Conservation (phyloP, 345 rosid genomes). For the Heritiera fomes region DNA sequence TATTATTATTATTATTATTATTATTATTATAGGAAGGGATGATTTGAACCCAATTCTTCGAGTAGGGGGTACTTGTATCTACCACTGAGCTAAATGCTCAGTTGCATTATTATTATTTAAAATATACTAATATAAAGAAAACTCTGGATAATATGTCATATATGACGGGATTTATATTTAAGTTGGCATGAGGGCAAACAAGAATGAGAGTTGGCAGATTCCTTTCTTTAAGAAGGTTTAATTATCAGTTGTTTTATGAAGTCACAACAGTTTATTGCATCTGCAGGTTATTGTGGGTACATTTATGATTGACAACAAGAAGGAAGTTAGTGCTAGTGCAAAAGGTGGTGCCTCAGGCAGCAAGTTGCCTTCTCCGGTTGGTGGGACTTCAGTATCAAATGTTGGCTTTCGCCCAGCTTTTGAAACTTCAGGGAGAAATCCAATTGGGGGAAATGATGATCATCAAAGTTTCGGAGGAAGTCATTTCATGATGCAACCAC, state of each 20-base stretch:
- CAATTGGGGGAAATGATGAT: constrained; percentile 43
- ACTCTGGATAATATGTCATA: background rate
- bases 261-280: constrained; percentile 8
- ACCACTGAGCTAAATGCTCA: background rate
- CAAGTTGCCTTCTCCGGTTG: constrained; percentile 57
- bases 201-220: background rate
- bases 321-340: constrained; percentile 39
- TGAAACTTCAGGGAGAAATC: constrained; percentile 54
- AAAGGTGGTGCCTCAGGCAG: constrained; percentile 54
- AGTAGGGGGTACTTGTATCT: background rate
- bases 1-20: background rate
- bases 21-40: background rate
- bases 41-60: background rate
- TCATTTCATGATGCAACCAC: constrained; percentile 59
- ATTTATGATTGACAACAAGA: constrained; percentile 56
- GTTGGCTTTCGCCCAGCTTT: constrained; percentile 50
- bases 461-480: constrained; percentile 44
- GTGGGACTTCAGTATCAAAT: constrained; percentile 41
- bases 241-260: background rate
- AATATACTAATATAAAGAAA: background rate
- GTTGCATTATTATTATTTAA: background rate
- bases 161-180: constrained; percentile 5
- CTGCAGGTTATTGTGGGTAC: constrained; percentile 71
- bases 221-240: background rate
- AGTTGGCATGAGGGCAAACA: background rate